These are phyloP conservation scores for Schizosaccharomyces octosporus DNA, from an alignment of 805 yeast genomes.

Conservation along the genomic window DNA sequence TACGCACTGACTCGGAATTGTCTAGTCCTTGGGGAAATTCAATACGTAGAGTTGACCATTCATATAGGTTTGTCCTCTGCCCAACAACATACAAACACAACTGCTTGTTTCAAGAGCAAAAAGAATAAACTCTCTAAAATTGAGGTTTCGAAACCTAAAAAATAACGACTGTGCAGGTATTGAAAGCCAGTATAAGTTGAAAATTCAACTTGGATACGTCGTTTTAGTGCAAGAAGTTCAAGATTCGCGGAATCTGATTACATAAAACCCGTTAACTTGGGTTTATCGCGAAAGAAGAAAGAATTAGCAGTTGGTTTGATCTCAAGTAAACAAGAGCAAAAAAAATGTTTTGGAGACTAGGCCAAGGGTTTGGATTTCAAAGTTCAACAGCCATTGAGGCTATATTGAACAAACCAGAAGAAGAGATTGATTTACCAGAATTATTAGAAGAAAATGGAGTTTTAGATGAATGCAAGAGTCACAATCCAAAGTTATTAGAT, in stretches of 20 bases:
- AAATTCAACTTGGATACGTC: neutral
- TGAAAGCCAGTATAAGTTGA: neutral
- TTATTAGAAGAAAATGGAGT: conserved; percentile 53
- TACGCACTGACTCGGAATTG: too few species aligned
- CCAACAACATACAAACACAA: neutral
- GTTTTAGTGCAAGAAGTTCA: neutral
- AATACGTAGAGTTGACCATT: neutral
- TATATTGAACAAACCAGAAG: conserved; percentile 23
- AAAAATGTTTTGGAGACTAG: conserved; percentile 1
- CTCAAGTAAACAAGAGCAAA: neutral
- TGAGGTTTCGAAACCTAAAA: neutral
- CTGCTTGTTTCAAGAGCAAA: neutral
- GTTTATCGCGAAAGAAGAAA: neutral
- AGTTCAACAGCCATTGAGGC: conserved; percentile 19
- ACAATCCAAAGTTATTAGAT: conserved; percentile 53
- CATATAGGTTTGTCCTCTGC: neutral
- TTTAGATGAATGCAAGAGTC: conserved; percentile 44
- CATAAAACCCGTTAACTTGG: neutral
- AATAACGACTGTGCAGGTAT: neutral
- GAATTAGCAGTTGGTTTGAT: neutral
- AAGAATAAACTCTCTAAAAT: neutral
- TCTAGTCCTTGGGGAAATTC: neutral
- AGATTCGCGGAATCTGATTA: neutral
- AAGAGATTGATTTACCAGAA: conserved; percentile 18
- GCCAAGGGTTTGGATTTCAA: conserved; percentile 2